These are phyloP conservation scores for Tubosaeta sp. DNA, from an alignment of 768 basidiomycete genomes.

Conservation along the genomic window DNA sequence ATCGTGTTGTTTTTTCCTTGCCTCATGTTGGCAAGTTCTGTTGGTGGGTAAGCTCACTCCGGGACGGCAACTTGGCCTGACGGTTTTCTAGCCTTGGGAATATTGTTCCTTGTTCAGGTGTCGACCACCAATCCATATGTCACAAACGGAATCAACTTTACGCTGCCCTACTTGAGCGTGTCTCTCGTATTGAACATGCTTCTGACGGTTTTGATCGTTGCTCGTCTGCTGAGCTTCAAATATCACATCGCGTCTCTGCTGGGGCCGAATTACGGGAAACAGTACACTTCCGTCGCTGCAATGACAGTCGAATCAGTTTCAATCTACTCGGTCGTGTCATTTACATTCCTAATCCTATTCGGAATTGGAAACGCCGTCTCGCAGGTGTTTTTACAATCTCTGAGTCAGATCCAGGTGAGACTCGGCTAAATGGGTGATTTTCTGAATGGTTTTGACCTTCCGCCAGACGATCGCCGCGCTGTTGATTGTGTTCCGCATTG, in stretches of 20 bases:
- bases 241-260: conserved; percentile 9
- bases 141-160: conserved; percentile 9
- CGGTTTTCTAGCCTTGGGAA: conserved; percentile 4
- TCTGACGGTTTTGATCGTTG: conserved; percentile 28
- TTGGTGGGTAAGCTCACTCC: not conserved
- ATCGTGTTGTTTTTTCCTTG: conserved; percentile 6
- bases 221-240: conserved; percentile 25
- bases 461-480: not conserved
- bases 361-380: conserved; percentile 16
- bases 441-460: too few species aligned
- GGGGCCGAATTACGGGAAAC: conserved; percentile 18
- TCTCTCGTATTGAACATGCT: conserved; percentile 32
- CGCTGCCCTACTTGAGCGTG: conserved; percentile 23
- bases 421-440: too few species aligned
- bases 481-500: not conserved
- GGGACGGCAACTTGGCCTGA: not conserved
- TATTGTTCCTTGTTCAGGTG: conserved; percentile 8
- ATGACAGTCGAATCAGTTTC: conserved; percentile 36
- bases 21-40: conserved; percentile 6
- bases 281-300: conserved; percentile 31
- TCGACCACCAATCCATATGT: conserved; percentile 11
- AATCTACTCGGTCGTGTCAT: conserved; percentile 22
- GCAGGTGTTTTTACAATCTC: conserved; percentile 27
- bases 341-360: conserved; percentile 31
- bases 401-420: conserved; percentile 28